phyloP scores from a whole-genome alignment of 306 rosid genomes.

The Clitoria ternatea region DNA sequence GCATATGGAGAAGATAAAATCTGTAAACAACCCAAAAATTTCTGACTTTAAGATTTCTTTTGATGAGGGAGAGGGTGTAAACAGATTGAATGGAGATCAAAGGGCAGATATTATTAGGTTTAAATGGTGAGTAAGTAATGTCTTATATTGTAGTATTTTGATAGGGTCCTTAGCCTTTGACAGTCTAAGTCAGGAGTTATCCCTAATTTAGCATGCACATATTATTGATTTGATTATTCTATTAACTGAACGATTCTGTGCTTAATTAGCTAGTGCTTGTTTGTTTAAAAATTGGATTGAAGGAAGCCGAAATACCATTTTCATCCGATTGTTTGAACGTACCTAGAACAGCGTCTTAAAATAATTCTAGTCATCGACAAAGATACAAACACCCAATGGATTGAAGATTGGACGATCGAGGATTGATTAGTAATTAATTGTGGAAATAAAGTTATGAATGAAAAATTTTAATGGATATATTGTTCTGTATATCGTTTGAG shows the following conservation, averaged over 20 bases:
- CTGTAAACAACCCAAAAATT: slow-evolving; percentile 13
- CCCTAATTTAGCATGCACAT: slow-evolving; percentile 27
- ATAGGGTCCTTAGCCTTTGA: slow-evolving; percentile 12
- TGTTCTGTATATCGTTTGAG: too few relatives aligned
- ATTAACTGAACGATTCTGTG: neutral
- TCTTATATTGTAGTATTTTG: slow-evolving; percentile 20
- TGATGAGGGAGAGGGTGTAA: slow-evolving; percentile 17
- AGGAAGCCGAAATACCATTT: too few relatives aligned
- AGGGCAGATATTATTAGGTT: neutral
- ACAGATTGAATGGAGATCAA: slow-evolving; percentile 23
- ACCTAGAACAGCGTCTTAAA: too few relatives aligned
- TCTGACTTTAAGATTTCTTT: slow-evolving; percentile 20
- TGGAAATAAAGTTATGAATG: too few relatives aligned
- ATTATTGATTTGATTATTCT: slow-evolving; percentile 20
- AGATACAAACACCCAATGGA: too few relatives aligned
- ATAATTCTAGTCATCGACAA: too few relatives aligned
- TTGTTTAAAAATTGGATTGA: too few relatives aligned
- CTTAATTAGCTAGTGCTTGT: too few relatives aligned
- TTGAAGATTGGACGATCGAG: too few relatives aligned
- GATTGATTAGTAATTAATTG: too few relatives aligned
- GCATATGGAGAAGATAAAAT: slow-evolving; percentile 21
- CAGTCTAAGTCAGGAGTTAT: neutral
- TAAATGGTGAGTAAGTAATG: neutral
- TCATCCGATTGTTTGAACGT: too few relatives aligned
- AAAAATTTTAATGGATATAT: too few relatives aligned